Conservation (phyloP, 805 yeast genomes). For the Kuraishia floccosa region DNA sequence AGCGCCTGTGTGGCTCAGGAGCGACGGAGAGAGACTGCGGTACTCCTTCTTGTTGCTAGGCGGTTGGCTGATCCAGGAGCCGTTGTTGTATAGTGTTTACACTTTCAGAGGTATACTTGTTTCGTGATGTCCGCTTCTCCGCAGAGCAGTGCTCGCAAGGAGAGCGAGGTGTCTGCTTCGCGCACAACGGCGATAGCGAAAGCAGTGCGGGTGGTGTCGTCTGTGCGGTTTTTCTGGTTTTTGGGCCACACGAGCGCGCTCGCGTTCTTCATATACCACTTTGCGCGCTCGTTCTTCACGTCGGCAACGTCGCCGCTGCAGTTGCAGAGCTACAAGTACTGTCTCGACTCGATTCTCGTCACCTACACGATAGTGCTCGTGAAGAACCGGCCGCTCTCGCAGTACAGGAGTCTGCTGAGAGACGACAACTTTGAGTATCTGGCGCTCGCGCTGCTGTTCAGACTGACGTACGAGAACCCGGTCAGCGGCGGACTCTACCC, state of each 20-base stretch:
- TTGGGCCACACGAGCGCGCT: slow-evolving; percentile 45
- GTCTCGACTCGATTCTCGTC: slow-evolving; percentile 39
- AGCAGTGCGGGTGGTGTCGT: slow-evolving; percentile 8
- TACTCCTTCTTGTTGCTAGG: too few species aligned
- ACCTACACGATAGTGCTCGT: slow-evolving; percentile 54
- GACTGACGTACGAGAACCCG: slow-evolving; percentile 27
- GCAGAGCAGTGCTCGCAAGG: too few species aligned
- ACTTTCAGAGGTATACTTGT: too few species aligned
- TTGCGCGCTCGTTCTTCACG: slow-evolving; percentile 29
- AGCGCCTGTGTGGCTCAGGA: too few species aligned
- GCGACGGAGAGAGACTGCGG: too few species aligned
- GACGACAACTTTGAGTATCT: slow-evolving; percentile 63
- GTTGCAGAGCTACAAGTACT: slow-evolving; percentile 23
- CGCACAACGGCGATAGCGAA: not conserved
- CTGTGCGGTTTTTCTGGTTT: slow-evolving; percentile 65
- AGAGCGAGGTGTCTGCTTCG: too few species aligned
- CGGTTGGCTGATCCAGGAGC: too few species aligned
- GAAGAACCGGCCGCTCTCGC: slow-evolving; percentile 24
- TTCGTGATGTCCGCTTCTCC: too few species aligned
- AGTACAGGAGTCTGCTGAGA: slow-evolving; percentile 15
- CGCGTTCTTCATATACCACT: slow-evolving; percentile 24
- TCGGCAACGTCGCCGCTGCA: slow-evolving; percentile 17
- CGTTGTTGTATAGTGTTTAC: too few species aligned
- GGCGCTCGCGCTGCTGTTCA: slow-evolving; percentile 25
- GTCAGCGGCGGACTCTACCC: slow-evolving; percentile 43